Conservation (phyloP, 441 rosid species). For the Arabidopsis hybrid region DNA sequence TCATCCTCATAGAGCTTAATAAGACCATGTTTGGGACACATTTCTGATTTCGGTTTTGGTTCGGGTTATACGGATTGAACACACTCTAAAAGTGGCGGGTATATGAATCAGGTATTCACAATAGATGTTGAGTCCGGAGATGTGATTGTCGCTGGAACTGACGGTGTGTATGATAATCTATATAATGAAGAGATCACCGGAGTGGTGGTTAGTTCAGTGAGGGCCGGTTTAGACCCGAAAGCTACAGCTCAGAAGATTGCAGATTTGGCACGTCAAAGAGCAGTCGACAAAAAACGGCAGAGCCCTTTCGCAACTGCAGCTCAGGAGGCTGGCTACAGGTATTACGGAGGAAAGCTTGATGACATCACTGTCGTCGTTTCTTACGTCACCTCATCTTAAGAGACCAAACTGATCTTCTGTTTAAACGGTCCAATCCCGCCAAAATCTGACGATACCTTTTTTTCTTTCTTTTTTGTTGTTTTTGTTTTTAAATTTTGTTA, state of each 20-base stretch:
- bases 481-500: constrained; percentile 16
- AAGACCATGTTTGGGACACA: neutral
- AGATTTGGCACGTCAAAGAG: constrained; percentile 84
- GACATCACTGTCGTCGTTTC: constrained; percentile 96
- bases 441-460: neutral
- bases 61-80: neutral
- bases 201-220: constrained; percentile 72
- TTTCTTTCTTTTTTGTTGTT: neutral
- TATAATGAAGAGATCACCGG: constrained; percentile 83
- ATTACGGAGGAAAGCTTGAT: constrained; percentile 92
- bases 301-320: constrained; percentile 93
- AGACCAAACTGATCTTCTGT: constrained; percentile 20
- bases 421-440: constrained; percentile 20
- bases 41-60: neutral
- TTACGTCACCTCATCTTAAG: constrained; percentile 50
- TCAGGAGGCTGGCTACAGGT: constrained; percentile 91
- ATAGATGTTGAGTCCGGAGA: constrained; percentile 84
- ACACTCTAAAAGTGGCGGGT: neutral
- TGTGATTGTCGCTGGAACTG: constrained; percentile 90
- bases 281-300: constrained; percentile 72
- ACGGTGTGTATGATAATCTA: constrained; percentile 90
- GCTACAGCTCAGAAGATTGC: constrained; percentile 87
- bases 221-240: constrained; percentile 79
- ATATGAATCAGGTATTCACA: constrained; percentile 65
- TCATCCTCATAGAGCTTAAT: neutral